Percentiles rank a stretch among this genome's conserved stretches.
Evolutionary conservation across 805 yeast genomes (phyloP).

Genomic region (Lachancea waltii): DNA sequence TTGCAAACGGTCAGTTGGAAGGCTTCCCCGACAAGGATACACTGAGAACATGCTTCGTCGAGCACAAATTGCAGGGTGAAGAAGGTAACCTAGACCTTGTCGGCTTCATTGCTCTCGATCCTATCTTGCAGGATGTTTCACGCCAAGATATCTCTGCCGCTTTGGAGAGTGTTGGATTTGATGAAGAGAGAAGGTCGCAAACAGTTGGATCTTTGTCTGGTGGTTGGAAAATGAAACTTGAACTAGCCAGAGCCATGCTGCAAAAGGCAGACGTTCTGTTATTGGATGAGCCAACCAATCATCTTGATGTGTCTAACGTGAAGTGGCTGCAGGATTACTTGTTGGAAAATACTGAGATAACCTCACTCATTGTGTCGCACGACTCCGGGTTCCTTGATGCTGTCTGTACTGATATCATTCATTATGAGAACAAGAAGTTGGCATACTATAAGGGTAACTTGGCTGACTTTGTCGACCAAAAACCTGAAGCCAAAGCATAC

Average conservation of each 20-base stretch:
- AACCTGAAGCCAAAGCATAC: slow-evolving; percentile 95
- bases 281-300: slow-evolving; percentile 97
- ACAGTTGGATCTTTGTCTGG: slow-evolving; percentile 93
- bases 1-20: slow-evolving; percentile 92
- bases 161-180: slow-evolving; percentile 80
- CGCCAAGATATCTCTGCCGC: slow-evolving; percentile 70
- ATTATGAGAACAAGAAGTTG: slow-evolving; percentile 90
- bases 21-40: slow-evolving; percentile 91
- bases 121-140: slow-evolving; percentile 61
- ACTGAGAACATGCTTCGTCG: slow-evolving; percentile 91
- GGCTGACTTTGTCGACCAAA: slow-evolving; percentile 81
- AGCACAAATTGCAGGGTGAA: slow-evolving; percentile 91
- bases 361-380: slow-evolving; percentile 94
- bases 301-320: slow-evolving; percentile 89
- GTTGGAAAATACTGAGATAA: slow-evolving; percentile 73
- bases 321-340: slow-evolving; percentile 91
- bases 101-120: slow-evolving; percentile 81
- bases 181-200: slow-evolving; percentile 83
- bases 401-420: slow-evolving; percentile 95
- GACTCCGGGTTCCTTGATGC: slow-evolving; percentile 94
- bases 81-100: slow-evolving; percentile 90
- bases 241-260: slow-evolving; percentile 97
- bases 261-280: slow-evolving; percentile 93
- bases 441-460: slow-evolving; percentile 95
- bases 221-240: slow-evolving; percentile 99